Evolutionary conservation across 2,329 filamentous ascomycete genomes (phyloP).

Genomic region (Coniochaeta sp.): DNA sequence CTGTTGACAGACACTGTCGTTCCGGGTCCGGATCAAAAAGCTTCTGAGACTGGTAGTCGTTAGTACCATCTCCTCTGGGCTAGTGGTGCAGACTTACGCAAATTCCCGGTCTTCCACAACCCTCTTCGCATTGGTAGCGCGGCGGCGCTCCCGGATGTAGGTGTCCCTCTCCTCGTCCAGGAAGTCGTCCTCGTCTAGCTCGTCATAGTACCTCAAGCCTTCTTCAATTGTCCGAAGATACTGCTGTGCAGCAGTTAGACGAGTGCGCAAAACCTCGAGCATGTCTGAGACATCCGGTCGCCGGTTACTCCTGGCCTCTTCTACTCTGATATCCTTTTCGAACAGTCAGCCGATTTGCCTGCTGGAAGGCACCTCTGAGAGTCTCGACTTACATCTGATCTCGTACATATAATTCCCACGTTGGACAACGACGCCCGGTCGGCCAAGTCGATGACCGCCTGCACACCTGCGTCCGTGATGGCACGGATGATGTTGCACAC

Average conservation of each 20-base stretch:
- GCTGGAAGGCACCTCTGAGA: background rate
- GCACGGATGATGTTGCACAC: conserved; percentile 35
- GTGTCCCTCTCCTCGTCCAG: conserved; percentile 6
- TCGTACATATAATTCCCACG: conserved; percentile 35
- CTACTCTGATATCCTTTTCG: conserved; percentile 22
- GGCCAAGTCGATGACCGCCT: conserved; percentile 32
- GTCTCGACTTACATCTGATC: conserved; percentile 24
- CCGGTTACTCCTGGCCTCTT: conserved; percentile 26
- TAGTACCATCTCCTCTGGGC: background rate
- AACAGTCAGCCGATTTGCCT: background rate
- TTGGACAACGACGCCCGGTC: conserved; percentile 27
- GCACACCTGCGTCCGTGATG: conserved; percentile 31
- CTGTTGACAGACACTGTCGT: background rate
- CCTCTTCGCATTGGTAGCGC: background rate
- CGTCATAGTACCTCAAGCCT: conserved; percentile 6
- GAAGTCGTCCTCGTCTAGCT: conserved; percentile 1
- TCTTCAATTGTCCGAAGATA: conserved; percentile 2
- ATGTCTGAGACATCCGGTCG: conserved; percentile 11
- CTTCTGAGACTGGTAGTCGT: conserved; percentile 20
- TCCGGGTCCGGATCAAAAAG: conserved; percentile 20
- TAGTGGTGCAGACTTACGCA: conserved; percentile 14
- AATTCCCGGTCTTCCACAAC: conserved; percentile 6
- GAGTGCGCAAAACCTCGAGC: conserved; percentile 13
- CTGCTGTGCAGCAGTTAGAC: conserved; percentile 8
- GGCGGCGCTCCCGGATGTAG: background rate